phyloP scores from a whole-genome alignment of 208 protist species.

The Giardia muris region DNA sequence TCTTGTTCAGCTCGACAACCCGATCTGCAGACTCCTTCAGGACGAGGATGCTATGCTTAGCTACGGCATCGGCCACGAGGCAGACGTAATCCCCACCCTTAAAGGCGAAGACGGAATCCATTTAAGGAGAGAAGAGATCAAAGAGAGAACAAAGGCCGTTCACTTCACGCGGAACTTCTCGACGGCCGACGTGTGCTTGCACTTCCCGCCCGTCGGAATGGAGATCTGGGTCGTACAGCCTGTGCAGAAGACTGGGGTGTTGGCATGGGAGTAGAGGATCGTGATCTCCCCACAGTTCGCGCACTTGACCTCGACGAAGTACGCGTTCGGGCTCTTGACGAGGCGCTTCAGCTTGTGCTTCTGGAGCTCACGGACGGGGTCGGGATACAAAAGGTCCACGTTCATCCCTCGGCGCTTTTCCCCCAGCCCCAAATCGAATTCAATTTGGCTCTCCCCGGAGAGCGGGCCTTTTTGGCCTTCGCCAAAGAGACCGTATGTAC shows the following conservation, averaged over 20 bases:
- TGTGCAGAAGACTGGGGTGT: not conserved
- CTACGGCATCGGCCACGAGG: not conserved
- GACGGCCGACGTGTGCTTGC: not conserved
- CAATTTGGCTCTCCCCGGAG: not conserved
- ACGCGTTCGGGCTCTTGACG: not conserved
- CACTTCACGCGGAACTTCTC: not conserved
- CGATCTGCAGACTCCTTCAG: not conserved
- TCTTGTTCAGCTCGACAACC: not conserved
- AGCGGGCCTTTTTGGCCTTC: no score
- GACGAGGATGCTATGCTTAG: not conserved
- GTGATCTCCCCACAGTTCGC: not conserved
- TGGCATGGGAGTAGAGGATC: conserved; percentile 14
- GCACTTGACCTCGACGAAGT: not conserved
- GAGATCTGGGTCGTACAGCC: not conserved
- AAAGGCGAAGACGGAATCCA: not conserved
- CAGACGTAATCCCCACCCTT: not conserved
- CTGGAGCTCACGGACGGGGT: not conserved
- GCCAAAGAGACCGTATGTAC: no score
- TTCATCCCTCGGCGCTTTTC: conserved; percentile 32
- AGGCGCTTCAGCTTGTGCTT: conserved; percentile 17
- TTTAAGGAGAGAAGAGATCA: no score
- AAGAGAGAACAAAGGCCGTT: no score
- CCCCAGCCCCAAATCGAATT: not conserved
- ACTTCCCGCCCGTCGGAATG: not conserved
- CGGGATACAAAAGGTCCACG: conserved; percentile 39